phyloP scores from a whole-genome alignment of 2,329 filamentous ascomycete species.

The Penicillium sp. region DNA sequence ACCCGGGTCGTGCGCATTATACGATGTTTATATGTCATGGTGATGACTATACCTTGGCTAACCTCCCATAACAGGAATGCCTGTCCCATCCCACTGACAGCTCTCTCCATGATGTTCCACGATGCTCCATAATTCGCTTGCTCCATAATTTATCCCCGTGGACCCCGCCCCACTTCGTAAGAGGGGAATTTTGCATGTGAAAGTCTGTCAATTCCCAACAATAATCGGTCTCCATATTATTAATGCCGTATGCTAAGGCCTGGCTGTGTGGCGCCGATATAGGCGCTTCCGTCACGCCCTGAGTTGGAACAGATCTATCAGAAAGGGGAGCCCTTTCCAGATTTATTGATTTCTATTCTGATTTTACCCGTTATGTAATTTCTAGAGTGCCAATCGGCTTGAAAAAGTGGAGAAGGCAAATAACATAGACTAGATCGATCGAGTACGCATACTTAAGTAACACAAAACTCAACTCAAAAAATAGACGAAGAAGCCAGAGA shows the following conservation, averaged over 20 bases:
- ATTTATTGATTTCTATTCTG: no score
- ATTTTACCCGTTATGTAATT: no score
- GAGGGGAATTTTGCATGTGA: conserved; percentile 12
- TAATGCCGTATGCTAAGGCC: neutral
- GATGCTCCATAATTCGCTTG: conserved; percentile 5
- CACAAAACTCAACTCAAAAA: no score
- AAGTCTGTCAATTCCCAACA: conserved; percentile 2
- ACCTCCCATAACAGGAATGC: neutral
- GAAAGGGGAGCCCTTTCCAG: no score
- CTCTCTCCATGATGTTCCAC: conserved; percentile 6
- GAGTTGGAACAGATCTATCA: no score
- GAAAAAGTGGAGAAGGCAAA: no score
- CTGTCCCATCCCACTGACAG: neutral
- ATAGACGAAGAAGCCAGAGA: no score
- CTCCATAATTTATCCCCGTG: conserved; percentile 6
- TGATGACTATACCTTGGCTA: neutral
- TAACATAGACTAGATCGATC: no score
- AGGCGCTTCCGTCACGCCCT: neutral
- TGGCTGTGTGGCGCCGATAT: neutral
- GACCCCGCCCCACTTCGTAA: conserved; percentile 2
- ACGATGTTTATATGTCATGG: neutral
- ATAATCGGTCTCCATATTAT: conserved; percentile 1
- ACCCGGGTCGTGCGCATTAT: neutral
- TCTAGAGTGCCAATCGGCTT: no score
- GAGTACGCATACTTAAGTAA: no score